phyloP scores from a whole-genome alignment of 176 grass and related monocot genomes.

The Tillandsia fasciculata region DNA sequence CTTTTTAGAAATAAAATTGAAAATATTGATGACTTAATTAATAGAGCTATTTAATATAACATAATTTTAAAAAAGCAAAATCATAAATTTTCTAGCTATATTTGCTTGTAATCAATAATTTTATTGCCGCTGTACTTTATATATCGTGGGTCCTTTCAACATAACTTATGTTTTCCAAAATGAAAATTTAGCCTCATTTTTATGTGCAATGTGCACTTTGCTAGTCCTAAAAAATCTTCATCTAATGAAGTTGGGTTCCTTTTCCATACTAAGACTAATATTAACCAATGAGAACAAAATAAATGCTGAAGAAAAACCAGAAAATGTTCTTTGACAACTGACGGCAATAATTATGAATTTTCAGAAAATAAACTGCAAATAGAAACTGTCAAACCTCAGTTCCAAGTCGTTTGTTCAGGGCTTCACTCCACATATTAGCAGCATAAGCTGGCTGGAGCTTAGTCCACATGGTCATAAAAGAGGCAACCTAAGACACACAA shows the following conservation, averaged over 20 bases:
- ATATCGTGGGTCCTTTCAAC: no score
- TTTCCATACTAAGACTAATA: neutral
- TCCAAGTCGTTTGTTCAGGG: conserved; percentile 89
- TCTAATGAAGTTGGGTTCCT: neutral
- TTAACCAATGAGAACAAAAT: neutral
- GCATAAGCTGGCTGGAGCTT: conserved; percentile 88
- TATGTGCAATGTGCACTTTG: no score
- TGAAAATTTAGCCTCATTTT: neutral
- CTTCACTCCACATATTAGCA: conserved; percentile 86
- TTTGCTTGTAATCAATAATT: no score
- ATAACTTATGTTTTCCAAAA: neutral
- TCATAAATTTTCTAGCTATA: no score
- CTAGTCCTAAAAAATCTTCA: neutral
- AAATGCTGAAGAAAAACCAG: neutral
- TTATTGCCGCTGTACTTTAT: no score
- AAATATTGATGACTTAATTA: no score
- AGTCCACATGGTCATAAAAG: conserved; percentile 93
- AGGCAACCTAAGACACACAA: conserved; percentile 63
- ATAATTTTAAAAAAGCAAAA: no score
- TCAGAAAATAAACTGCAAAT: conserved; percentile 9
- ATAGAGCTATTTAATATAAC: no score
- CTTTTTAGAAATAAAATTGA: no score
- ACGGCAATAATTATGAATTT: neutral
- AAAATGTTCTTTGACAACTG: neutral
- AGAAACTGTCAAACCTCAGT: conserved; percentile 51